These are phyloP conservation scores for Solanum chaucha DNA, from an alignment of 257 asterid genomes.

Conservation along the genomic window DNA sequence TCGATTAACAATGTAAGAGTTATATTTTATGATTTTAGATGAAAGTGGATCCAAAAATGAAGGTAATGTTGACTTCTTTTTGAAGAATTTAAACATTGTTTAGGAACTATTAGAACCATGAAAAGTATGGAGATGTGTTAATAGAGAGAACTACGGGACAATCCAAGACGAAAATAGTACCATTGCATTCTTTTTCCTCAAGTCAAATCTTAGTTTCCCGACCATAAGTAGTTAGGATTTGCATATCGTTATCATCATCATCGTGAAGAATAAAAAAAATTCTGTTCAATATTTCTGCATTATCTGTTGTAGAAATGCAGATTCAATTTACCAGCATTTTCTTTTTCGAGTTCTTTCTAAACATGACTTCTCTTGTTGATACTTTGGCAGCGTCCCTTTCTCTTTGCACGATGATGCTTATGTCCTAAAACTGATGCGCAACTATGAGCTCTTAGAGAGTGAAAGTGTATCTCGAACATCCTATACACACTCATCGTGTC, in stretches of 20 bases:
- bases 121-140: not conserved
- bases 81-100: not conserved
- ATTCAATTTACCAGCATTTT: not conserved
- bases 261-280: too few relatives aligned
- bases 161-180: not conserved
- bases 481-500: not conserved
- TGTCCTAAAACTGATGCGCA: conserved; percentile 12
- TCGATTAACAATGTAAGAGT: not conserved
- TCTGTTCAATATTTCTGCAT: not conserved
- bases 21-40: not conserved
- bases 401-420: conserved; percentile 10
- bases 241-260: not conserved
- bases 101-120: not conserved
- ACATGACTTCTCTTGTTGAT: not conserved
- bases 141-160: not conserved
- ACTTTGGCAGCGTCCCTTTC: conserved; percentile 9
- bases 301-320: not conserved
- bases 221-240: not conserved
- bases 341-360: not conserved
- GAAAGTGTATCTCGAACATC: not conserved
- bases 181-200: not conserved
- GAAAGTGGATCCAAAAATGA: not conserved
- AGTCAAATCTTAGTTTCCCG: not conserved
- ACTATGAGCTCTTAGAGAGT: not conserved
- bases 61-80: not conserved